A percentile compares a stretch with the other conserved stretches of the same genome.
Conservation (phyloP, 305 asterid genomes). For the Solanum hybrid region DNA sequence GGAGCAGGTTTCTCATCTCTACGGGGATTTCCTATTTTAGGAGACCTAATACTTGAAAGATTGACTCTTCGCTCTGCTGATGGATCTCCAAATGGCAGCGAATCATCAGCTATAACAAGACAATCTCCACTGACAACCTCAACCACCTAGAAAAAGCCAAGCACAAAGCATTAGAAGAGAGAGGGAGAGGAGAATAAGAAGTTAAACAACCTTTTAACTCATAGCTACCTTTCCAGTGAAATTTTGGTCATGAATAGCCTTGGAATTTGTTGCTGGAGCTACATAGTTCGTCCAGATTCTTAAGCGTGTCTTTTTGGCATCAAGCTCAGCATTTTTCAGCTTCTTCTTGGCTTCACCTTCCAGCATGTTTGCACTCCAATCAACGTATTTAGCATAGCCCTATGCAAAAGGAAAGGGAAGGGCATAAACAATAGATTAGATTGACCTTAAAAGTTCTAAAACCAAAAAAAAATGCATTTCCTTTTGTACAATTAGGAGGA, state of each 20-base stretch:
- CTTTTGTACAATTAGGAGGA: not conserved
- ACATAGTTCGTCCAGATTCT: constrained; percentile 87
- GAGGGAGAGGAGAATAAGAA: not conserved
- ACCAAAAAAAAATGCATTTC: not conserved
- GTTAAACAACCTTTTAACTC: constrained; percentile 10
- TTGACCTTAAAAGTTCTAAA: not conserved
- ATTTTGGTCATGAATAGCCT: constrained; percentile 93
- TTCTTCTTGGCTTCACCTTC: constrained; percentile 70
- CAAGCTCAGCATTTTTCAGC: constrained; percentile 82
- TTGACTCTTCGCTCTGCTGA: constrained; percentile 90
- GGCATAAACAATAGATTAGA: not conserved
- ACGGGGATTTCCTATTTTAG: constrained; percentile 95
- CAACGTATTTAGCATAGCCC: constrained; percentile 92
- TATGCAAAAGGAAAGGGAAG: constrained; percentile 19
- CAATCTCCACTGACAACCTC: constrained; percentile 96
- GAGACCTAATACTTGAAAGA: constrained; percentile 92
- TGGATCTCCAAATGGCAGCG: constrained; percentile 90
- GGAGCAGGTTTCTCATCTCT: constrained; percentile 89
- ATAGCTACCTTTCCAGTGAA: constrained; percentile 77
- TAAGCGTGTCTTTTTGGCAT: constrained; percentile 69
- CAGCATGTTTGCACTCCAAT: constrained; percentile 86
- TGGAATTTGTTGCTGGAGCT: constrained; percentile 84
- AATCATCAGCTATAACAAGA: constrained; percentile 77
- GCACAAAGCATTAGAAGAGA: not conserved
- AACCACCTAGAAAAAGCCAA: constrained; percentile 52